Percentiles rank a stretch among this genome's conserved stretches.
phyloP scores from a whole-genome alignment of 1,139 yeast species.

The Hyphopichia fennica region DNA sequence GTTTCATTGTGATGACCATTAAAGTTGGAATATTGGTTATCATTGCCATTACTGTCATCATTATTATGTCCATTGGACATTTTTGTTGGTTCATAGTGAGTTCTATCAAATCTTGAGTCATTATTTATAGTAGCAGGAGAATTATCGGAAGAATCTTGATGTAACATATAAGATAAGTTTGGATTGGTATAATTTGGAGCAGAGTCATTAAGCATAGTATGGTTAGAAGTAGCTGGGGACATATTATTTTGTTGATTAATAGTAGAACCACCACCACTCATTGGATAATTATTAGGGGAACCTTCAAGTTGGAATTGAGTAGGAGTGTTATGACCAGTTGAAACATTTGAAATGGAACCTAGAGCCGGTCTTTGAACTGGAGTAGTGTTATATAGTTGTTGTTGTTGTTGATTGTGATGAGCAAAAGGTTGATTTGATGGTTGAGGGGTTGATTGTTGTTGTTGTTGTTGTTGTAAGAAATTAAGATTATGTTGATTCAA shows the following conservation, averaged over 20 bases:
- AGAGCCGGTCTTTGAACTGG: constrained; percentile 9
- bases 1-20: not conserved
- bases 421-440: not conserved
- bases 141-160: constrained; percentile 24
- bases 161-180: constrained; percentile 17
- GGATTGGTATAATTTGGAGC: constrained; percentile 6
- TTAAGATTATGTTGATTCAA: constrained; percentile 46
- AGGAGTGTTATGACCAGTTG: constrained; percentile 12
- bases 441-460: constrained; percentile 6
- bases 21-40: not conserved
- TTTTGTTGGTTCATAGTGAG: not conserved
- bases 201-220: constrained; percentile 7
- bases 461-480: constrained; percentile 23
- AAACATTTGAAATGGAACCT: constrained; percentile 3
- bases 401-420: constrained; percentile 9
- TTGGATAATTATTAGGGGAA: constrained; percentile 8
- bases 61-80: too few species aligned
- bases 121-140: constrained; percentile 16
- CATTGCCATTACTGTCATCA: not conserved
- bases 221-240: not conserved
- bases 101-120: not conserved
- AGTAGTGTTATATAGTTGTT: constrained; percentile 8
- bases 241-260: not conserved
- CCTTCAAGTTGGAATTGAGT: constrained; percentile 9
- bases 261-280: not conserved